Percentiles rank a stretch among this genome's conserved stretches.
Conservation (phyloP, 148 eudicot genomes). For the Agrostemma githago region DNA sequence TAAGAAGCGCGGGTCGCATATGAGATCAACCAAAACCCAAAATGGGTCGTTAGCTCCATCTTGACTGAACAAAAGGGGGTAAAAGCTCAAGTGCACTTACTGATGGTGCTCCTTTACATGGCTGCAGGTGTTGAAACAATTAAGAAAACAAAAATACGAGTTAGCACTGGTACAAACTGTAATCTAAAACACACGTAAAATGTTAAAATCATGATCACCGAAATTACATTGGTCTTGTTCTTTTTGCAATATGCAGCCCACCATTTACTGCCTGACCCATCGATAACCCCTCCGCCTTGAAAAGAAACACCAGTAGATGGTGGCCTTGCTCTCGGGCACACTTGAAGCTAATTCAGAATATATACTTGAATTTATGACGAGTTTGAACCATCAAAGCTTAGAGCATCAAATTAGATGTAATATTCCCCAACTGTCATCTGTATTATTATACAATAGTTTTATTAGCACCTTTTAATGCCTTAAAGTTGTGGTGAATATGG, state of each 20-base stretch:
- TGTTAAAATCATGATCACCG: neutral
- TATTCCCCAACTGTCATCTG: neutral
- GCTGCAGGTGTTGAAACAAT: slow-evolving; percentile 41
- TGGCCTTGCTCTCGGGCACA: neutral
- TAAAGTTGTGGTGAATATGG: neutral
- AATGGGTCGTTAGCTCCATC: too few relatives aligned
- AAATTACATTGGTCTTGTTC: slow-evolving; percentile 78
- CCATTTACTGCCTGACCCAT: slow-evolving; percentile 99
- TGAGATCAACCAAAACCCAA: neutral
- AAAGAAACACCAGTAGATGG: slow-evolving; percentile 42
- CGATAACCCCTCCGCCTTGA: slow-evolving; percentile 84
- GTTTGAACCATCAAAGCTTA: neutral
- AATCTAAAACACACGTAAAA: neutral
- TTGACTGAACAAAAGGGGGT: neutral
- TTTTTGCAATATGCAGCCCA: slow-evolving; percentile 99
- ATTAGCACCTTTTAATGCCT: neutral
- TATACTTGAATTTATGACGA: too few relatives aligned
- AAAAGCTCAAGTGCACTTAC: slow-evolving; percentile 40
- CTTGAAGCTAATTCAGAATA: neutral
- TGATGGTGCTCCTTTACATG: slow-evolving; percentile 88
- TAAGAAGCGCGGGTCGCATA: neutral
- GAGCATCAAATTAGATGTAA: neutral
- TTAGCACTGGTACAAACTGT: slow-evolving; percentile 6
- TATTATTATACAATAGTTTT: neutral
- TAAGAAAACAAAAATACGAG: slow-evolving; percentile 19